Evolutionary conservation across 768 basidiomycete species (phyloP), one percentile per base, ranked within the genome.

Genomic region (Russula brevipes): DNA sequence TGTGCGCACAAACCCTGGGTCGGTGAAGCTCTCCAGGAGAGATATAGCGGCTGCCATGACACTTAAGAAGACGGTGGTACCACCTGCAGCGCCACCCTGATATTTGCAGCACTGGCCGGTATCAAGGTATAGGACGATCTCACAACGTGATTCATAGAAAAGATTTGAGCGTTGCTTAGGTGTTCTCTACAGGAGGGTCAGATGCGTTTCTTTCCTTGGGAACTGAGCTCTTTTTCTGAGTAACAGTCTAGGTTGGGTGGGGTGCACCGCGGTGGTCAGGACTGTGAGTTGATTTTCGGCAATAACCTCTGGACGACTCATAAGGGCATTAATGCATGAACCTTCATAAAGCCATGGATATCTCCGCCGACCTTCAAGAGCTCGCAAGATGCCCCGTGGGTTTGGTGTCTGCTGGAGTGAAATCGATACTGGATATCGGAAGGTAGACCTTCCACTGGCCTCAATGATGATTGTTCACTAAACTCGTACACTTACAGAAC

Each of bases 401-500:
- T 3, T 81, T 99, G 41, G 85, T 98, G 10, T 96, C 95, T 17
- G 89, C 94, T 10, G 97, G 97, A 11, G 86, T 91, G 19, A 99
- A 98, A 73, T 92, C 90, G 0, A 98, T 99, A 64, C 74, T 99
- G 47, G 97, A 99, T 72, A 94, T 98, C 63, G 89, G 89, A 61
- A 82, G 83, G 89, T 85, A 59, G 59, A 76, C 51, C 14, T 44
- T 51, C 45, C 16, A 31, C 16, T 12, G 4, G 33, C 64, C 41
- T 51, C 11, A 33, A 19, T 16, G 33, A 24, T 33, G 17, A 47
- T 36, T n/a, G 6, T 1, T 42, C 38, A 38, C 49, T 30, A 10
- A 33, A 56, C 55, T 55, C 17, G 41, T 55, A 41, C n/a, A 44
- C 8, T 9, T 67, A 17, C 57, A 90, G 89, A 70, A 92, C 90